Percentiles rank a stretch among this genome's conserved stretches.
These are phyloP conservation scores for Kwoniella botswanensis DNA, from an alignment of 768 basidiomycete genomes.

Conservation along the genomic window DNA sequence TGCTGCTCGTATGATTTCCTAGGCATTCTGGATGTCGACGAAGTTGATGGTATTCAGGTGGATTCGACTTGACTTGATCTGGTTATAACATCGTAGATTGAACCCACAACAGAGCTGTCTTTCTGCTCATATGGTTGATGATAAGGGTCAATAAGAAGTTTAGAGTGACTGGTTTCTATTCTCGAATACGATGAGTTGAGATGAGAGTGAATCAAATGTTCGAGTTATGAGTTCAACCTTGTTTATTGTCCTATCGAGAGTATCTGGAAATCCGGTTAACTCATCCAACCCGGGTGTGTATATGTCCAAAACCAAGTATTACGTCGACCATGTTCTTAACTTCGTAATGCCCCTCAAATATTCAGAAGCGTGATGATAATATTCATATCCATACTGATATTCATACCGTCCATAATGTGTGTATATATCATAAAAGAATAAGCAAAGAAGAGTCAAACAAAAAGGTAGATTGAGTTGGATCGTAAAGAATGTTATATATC, in stretches of 20 bases:
- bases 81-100: too few relatives aligned
- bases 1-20: conserved; percentile 33
- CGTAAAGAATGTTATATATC: conserved; percentile 5
- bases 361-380: too few relatives aligned
- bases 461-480: not conserved
- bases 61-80: too few relatives aligned
- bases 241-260: not conserved
- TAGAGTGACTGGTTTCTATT: too few relatives aligned
- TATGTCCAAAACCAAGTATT: not conserved
- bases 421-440: not conserved
- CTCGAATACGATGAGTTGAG: too few relatives aligned
- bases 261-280: not conserved
- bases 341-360: too few relatives aligned
- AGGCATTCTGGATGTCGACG: conserved; percentile 24
- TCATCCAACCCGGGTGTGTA: conserved; percentile 4
- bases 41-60: not conserved
- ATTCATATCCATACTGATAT: not conserved
- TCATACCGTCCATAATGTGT: conserved; percentile 8
- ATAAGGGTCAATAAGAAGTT: too few relatives aligned
- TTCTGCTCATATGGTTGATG: too few relatives aligned
- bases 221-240: too few relatives aligned
- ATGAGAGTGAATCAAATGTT: too few relatives aligned
- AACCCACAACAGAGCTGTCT: too few relatives aligned
- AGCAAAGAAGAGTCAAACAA: not conserved
- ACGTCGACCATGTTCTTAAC: too few relatives aligned